Base-by-base conservation (phyloP, 1,284 basidiomycete species). In the Irpex sp. region DNA sequence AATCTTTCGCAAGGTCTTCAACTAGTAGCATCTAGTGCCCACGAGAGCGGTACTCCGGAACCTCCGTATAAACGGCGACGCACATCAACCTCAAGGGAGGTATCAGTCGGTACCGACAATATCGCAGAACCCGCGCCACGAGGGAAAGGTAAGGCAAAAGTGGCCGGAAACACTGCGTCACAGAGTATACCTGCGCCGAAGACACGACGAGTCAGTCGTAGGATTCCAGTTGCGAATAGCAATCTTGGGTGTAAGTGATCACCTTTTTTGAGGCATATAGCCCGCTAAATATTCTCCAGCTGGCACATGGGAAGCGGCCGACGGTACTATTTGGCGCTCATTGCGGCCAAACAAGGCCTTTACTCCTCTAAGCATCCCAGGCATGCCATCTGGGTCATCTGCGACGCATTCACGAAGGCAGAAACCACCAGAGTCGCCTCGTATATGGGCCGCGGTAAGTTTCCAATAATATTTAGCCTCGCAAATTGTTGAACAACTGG, bases 391-490 rank as follows among this genome's bases (percentile, higher is more conserved):
- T 13, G 35, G 36, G 35, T 9, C 51, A 31, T 15, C 58, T 57
- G 15, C 7, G 17, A 4, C 19, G 13, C 4, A 17, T 26, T 17
- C 17, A 5, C 5, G 11, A 46, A 57, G 60, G 26, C 19, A 31
- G 17, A 17, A 36, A 21, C 58, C 61, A 17, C 31, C 60, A 1
- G 51, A 49, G 15, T 36, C 31, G 43, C 64, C 64, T 17, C 61
- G 62, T 39, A 65, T 65, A 55, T 65, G 64, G 64, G 64, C 64
- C 4, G 46, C 36, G 7, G 64, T 65, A 5, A 49, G 64, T 46
- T 36, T 26, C 26, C 26, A 26, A 26, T 26, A 4, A 26, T 26
- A 26, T 26, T 26, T 3, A 26, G 26, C 26, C 26, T 26, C 26
- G 26, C 3, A 26, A 26, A 26, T 26, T 26, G 26, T 26, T 26